These are phyloP conservation scores for Hordeum pubiflorum DNA, from an alignment of 202 grass and related monocot genomes.

Conservation along the genomic window DNA sequence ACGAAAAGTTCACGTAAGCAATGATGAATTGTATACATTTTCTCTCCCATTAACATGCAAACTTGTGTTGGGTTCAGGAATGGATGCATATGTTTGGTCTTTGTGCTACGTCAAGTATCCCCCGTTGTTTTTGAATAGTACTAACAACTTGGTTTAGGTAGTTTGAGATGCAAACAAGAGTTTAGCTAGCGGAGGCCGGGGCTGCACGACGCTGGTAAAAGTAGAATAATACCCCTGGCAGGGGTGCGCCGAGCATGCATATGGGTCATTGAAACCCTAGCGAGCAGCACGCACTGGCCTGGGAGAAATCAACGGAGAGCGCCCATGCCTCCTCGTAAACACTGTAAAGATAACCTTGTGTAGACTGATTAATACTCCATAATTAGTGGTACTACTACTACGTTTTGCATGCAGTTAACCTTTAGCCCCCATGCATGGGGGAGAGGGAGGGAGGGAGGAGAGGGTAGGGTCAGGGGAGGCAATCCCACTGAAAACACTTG, in stretches of 20 bases:
- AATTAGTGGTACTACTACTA: constrained; percentile 3
- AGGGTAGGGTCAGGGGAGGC: not conserved
- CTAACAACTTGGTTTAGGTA: constrained; percentile 23
- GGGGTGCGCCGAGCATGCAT: not conserved
- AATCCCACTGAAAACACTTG: constrained; percentile 54
- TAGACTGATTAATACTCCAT: constrained; percentile 13
- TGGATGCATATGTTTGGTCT: not conserved
- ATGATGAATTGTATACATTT: not conserved
- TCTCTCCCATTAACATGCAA: not conserved
- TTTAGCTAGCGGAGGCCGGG: not conserved
- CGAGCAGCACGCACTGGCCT: constrained; percentile 26
- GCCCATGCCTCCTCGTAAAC: constrained; percentile 61
- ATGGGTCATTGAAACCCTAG: constrained; percentile 37
- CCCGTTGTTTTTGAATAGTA: not conserved
- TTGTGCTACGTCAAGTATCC: not conserved
- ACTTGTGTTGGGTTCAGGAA: not conserved
- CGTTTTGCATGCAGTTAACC: constrained; percentile 20
- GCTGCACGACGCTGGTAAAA: not conserved
- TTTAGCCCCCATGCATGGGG: constrained; percentile 1
- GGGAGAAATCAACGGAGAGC: constrained; percentile 75
- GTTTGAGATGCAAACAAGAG: constrained; percentile 37
- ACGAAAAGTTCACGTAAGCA: not conserved
- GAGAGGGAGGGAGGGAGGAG: not conserved
- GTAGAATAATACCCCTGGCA: not conserved
- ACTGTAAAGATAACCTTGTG: constrained; percentile 37